Percentiles rank a stretch among this genome's conserved stretches.
phyloP scores from a whole-genome alignment of 768 basidiomycete genomes.

The Boletus pseudo-olivaceus region DNA sequence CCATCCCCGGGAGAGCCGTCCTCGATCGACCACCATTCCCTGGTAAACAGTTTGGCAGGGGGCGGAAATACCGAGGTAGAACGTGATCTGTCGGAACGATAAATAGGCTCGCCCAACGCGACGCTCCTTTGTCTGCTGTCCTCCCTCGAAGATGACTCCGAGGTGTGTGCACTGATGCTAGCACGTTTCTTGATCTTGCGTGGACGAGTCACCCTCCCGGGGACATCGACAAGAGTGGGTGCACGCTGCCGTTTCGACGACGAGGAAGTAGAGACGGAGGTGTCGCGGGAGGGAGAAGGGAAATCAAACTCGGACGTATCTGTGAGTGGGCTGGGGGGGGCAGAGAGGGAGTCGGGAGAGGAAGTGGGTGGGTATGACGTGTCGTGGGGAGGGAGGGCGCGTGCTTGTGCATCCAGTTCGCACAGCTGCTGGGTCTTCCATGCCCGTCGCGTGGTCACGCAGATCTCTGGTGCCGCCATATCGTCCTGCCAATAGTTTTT shows the following conservation, averaged over 20 bases:
- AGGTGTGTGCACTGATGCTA: constrained; percentile 18
- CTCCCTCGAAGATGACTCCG: constrained; percentile 41
- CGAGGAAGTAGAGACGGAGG: constrained; percentile 23
- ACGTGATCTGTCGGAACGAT: constrained; percentile 55
- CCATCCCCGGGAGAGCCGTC: constrained; percentile 49
- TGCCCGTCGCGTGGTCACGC: constrained; percentile 28
- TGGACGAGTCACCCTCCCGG: constrained; percentile 6
- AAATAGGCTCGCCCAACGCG: constrained; percentile 54
- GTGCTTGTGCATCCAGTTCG: constrained; percentile 7
- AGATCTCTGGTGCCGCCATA: constrained; percentile 21
- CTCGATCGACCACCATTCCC: constrained; percentile 49
- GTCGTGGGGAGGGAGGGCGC: neutral
- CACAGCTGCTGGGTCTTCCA: constrained; percentile 26
- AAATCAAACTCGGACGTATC: constrained; percentile 14
- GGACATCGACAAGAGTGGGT: constrained; percentile 4
- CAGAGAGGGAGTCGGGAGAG: constrained; percentile 19
- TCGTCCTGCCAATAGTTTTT: constrained; percentile 4
- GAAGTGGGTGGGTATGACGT: constrained; percentile 10
- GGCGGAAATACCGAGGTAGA: constrained; percentile 54
- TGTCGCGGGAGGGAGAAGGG: constrained; percentile 16
- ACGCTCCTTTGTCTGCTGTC: constrained; percentile 38
- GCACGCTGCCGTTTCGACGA: constrained; percentile 25
- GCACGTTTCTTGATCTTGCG: constrained; percentile 27
- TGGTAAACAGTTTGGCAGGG: constrained; percentile 20
- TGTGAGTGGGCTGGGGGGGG: constrained; percentile 23